Base-by-base conservation (phyloP, 2,329 filamentous ascomycete genomes). In the Colletotrichum sublineola region DNA sequence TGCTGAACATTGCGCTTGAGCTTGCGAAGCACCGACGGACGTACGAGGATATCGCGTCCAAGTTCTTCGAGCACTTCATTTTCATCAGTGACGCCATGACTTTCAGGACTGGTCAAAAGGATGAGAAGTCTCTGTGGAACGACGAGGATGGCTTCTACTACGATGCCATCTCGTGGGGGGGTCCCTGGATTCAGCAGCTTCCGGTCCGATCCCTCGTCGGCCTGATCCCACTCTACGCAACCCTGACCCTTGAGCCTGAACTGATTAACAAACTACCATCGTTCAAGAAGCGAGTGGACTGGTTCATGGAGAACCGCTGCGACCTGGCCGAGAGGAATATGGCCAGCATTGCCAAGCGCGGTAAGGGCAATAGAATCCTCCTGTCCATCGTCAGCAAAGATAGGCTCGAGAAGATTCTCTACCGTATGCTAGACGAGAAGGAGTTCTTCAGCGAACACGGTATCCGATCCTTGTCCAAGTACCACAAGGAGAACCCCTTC, bases 1-100 rank as follows among this genome's bases (percentile, higher is more conserved):
- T 98, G 96, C 88, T 98, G 79, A 98, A 98, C 83, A 98, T 98
- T 78, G 92, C 95, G 18, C 88, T 98, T 15, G 96, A 98, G 84
- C 88, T 98, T 76, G 95, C 96, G 71, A 98, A 98, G 84, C 94
- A 98, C 81, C 92, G 96, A 57, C 92, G 95, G 52, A 97, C 92
- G 69, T 98, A 98, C 81, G 96, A 98, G 85, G 96, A 98, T 79
- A 93, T 98, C 85, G 95, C 96, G 1, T 97, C 95, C 63, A 98
- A 98, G 83, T 98, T 98, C 86, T 98, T 98, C 78, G 96, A 98
- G 84, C 96, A 98, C 79, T 98, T 98, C 83, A 94, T 98, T 79
- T 92, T 98, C 81, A 98, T 98, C 81, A 97, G 94, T 79, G 96
- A 98, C 84, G 96, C 96, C 70, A 98, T 98, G 96, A 94, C 93